A percentile compares a stretch with the other conserved stretches of the same genome.
Evolutionary conservation across 805 yeast genomes (phyloP).

Genomic region (Candida stauntonica): DNA sequence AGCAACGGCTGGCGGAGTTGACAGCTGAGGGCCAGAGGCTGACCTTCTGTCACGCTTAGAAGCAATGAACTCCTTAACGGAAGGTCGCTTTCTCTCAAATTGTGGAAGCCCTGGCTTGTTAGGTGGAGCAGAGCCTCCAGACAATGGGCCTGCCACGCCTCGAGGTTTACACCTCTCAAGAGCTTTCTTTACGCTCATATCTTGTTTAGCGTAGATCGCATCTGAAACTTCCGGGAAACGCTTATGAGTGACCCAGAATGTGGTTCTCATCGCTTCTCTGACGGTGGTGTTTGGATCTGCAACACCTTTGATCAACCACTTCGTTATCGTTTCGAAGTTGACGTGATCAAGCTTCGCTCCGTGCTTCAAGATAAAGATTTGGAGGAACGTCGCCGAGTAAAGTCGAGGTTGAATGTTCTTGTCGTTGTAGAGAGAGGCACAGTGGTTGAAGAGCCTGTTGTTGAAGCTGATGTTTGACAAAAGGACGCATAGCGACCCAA

Average conservation of each 20-base stretch:
- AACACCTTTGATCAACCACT: constrained; percentile 54
- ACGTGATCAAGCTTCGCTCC: constrained; percentile 29
- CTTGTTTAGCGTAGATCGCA: constrained; percentile 18
- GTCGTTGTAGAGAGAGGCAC: constrained; percentile 53
- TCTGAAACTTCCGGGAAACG: constrained; percentile 52
- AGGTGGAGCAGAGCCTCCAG: constrained; percentile 8
- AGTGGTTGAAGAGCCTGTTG: constrained; percentile 44
- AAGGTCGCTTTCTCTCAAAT: constrained; percentile 34
- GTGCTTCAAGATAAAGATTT: constrained; percentile 53
- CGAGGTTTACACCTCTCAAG: constrained; percentile 56
- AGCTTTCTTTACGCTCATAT: constrained; percentile 46
- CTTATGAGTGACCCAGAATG: constrained; percentile 66
- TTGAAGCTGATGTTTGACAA: constrained; percentile 52
- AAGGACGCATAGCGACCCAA: constrained; percentile 42
- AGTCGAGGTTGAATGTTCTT: constrained; percentile 69
- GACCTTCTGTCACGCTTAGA: constrained; percentile 41
- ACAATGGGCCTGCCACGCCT: constrained; percentile 18
- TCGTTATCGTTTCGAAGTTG: constrained; percentile 42
- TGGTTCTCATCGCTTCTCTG: constrained; percentile 65
- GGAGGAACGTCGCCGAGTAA: constrained; percentile 67
- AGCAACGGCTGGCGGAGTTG: constrained; percentile 11
- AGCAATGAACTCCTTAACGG: constrained; percentile 44
- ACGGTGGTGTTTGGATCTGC: constrained; percentile 79
- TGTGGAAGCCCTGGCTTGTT: constrained; percentile 10
- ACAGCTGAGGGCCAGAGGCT: constrained; percentile 30